Evolutionary conservation across 306 rosid genomes (phyloP), one percentile per base, ranked within the genome.

Genomic region (Betula pendula): DNA sequence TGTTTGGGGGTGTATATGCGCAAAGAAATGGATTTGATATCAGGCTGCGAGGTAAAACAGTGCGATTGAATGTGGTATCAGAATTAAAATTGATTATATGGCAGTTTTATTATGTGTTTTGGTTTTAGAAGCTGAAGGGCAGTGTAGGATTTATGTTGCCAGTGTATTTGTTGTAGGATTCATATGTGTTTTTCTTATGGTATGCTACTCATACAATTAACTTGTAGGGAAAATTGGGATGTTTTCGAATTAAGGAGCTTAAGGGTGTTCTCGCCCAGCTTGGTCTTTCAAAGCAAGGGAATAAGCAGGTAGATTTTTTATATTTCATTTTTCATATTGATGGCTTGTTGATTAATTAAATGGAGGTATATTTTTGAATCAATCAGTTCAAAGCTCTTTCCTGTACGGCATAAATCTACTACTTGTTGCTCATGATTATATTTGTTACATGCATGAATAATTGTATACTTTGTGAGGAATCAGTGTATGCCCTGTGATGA

Each of bases 211-310:
- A 8, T 66, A n/a, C 70, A 3, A 16, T 35, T 65, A n/a, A 38
- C 51, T 72, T 77, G 80, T 76, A 95, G 99, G 97, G 89, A 38
- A 92, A 92, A 42, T 84, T 95, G 90, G 85, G 82, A 55, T 88
- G 80, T 82, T 95, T 95, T 77, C 96, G 99, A 63, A 83, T 92
- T 74, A 92, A 87, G 79, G 99, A 95, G 88, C 99, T 95, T 73
- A 92, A 95, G 89, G 96, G 91, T 77, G 95, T 95, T 70, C 99
- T 95, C 74, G 74, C 91, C 74, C 89, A 91, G 70, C 83, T 95
- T 74, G 96, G 97, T 38, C 45, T 38, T 38, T 38, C 70, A 35
- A 66, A 66, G 70, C 70, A 66, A 40, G 70, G 70, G 70, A 66
- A 44, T 48, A 66, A 66, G 48, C 70, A 66, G 70, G 70, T 66